Evolutionary conservation across 2,329 filamentous ascomycete genomes (phyloP).

Genomic region (Myriosclerotinia curreyana): DNA sequence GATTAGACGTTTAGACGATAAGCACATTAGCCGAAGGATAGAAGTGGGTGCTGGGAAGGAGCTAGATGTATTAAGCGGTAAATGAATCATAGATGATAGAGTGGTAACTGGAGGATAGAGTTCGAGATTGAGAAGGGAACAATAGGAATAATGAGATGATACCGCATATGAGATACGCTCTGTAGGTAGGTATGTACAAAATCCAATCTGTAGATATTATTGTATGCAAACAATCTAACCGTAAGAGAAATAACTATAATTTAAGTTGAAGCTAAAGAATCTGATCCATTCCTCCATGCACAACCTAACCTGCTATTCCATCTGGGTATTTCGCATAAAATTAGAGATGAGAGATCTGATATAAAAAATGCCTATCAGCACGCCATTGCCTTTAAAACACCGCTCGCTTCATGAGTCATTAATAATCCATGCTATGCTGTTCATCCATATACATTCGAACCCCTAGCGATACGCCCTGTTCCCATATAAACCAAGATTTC

Average conservation of each 20-base stretch:
- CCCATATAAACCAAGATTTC: neutral
- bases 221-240: neutral
- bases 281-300: neutral
- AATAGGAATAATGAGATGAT: neutral
- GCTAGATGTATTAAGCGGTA: too few relatives aligned
- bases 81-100: neutral
- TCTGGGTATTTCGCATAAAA: conserved; percentile 19
- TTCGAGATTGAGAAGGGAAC: neutral
- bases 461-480: neutral
- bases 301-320: neutral
- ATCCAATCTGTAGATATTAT: neutral
- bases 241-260: neutral
- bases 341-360: conserved; percentile 13
- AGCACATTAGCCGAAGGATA: too few relatives aligned
- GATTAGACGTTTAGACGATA: too few relatives aligned
- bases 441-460: conserved; percentile 11
- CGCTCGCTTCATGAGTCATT: conserved; percentile 3
- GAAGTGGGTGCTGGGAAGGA: too few relatives aligned
- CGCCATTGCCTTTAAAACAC: conserved; percentile 4
- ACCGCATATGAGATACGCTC: too few relatives aligned
- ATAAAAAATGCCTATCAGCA: conserved; percentile 13
- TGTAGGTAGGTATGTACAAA: neutral
- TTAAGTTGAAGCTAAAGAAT: neutral
- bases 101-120: too few relatives aligned
- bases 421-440: conserved; percentile 15